Base-by-base conservation (phyloP, 768 basidiomycete species). In the Tricholoma terreum region DNA sequence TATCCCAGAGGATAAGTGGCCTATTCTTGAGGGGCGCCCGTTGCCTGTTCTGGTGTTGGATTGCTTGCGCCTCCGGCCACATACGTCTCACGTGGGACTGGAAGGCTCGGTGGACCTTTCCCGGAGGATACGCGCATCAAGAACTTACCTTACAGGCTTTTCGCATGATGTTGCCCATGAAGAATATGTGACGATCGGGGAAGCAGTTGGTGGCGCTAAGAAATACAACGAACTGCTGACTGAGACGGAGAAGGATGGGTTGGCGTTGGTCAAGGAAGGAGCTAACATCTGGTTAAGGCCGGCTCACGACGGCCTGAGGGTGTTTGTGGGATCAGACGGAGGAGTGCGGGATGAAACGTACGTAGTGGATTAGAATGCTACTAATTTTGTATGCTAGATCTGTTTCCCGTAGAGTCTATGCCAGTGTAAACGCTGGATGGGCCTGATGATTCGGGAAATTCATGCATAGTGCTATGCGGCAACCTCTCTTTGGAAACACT, bases 1-100 rank as follows among this genome's bases (percentile, higher is more conserved):
- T 62, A 89, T 96, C 54, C 92, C 94, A 1, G 83, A 88, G 7
- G 78, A 82, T 34, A 81, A 84, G 38, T 92, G 89, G 89, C 64
- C 69, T 17, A 63, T 84, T 51, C 71, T 86, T 52, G 65, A 69
- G 52, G 63, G 65, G 15, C 48, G 24, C 21, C 59, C 55, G 50
- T 67, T 83, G 34, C 76, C 85, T 1, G 78, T 90, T 22, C 77
- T 89, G 58, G 81, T 94, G 50, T 76, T 94, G 36, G 93, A 96
- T 69, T 90, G 90, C 61, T 75, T 96, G 33, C 79, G 84, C 52
- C 77, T 91, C 2, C 65, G 69, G 6, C 67, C 78, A 2, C 90
- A 92, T 67, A 82, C 77, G n/a, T 93, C 91, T 7, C 94, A 96
- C 69, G 82, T 90, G 64, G 90, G 90, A 4, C 65, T 94, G n/a